A percentile compares a stretch with the other conserved stretches of the same genome.
Evolutionary conservation across 2,329 filamentous ascomycete species (phyloP).

Genomic region (Exserohilum rostratum): DNA sequence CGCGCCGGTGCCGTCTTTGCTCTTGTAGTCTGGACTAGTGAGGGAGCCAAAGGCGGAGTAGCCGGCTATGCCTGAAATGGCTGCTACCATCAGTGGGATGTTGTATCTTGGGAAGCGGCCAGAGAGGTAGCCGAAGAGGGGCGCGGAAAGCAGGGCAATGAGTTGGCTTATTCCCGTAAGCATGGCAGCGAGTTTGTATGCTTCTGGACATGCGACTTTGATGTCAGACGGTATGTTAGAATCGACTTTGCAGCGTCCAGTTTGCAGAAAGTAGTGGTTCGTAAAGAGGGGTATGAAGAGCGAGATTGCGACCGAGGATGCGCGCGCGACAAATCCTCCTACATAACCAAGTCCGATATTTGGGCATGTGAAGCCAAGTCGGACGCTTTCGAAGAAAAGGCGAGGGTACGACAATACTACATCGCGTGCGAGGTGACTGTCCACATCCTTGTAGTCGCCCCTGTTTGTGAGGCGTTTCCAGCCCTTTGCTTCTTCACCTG

Average conservation of each 20-base stretch:
- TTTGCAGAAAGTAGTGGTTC: conserved; percentile 85
- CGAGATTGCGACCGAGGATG: conserved; percentile 92
- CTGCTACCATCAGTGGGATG: conserved; percentile 73
- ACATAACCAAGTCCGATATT: conserved; percentile 87
- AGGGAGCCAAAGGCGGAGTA: conserved; percentile 80
- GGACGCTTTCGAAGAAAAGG: conserved; percentile 51
- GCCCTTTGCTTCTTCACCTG: conserved; percentile 79
- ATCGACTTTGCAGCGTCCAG: conserved; percentile 73
- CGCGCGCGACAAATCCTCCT: conserved; percentile 91
- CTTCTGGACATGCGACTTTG: conserved; percentile 81
- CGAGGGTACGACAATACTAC: conserved; percentile 63
- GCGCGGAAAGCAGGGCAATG: conserved; percentile 81
- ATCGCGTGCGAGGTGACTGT: conserved; percentile 52
- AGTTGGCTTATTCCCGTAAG: conserved; percentile 89
- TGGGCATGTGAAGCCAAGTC: conserved; percentile 73
- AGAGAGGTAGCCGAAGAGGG: conserved; percentile 85
- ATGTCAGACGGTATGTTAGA: conserved; percentile 63
- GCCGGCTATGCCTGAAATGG: conserved; percentile 75
- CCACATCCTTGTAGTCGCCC: conserved; percentile 29
- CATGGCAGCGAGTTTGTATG: conserved; percentile 86
- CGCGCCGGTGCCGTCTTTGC: conserved; percentile 68
- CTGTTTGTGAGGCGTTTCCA: conserved; percentile 56
- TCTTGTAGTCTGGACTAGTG: conserved; percentile 74
- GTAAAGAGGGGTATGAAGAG: conserved; percentile 93
- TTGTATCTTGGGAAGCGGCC: conserved; percentile 70